Base-by-base conservation (phyloP, 805 yeast species). In the Sugiyamaella lignohabitans region DNA sequence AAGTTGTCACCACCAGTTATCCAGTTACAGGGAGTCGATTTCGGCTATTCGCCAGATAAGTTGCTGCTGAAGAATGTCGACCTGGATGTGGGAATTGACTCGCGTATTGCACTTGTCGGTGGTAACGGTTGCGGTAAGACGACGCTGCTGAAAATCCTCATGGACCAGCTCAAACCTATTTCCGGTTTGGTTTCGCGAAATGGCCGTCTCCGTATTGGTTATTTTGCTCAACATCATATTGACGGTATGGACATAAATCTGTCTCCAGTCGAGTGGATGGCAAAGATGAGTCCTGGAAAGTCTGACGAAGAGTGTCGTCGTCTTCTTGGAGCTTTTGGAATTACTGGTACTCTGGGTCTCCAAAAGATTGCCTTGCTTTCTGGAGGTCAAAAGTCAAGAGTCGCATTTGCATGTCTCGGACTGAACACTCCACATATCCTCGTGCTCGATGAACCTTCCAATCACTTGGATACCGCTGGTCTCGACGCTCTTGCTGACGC, bases 111-210 rank as follows among this genome's bases (percentile, higher is more conserved):
- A 63, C 98, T 93, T 71, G 91, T 93, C 78, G 98, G 98, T 75
- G 98, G 98, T 74, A 93, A 93, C 76, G 98, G 98, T 87, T 98
- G 98, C 69, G 98, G 98, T 84, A 93, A 93, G 76, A 91, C 98
- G 58, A 93, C 98, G 64, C 82, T 93, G 76, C 89, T 93, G 73
- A 93, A 93, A 71, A 97, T 93, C 54, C 84, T 93, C 76, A 93
- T 98, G 60, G 98, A 98, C 86, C 98, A 93, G 80, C 84, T 93
- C 68, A 78, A 93, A 71, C 98, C 98, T 78, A 93, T 98, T 59
- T 65, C 65, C 46, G 98, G 98, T 88, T 98, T 93, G 73, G 98
- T 93, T 67, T 93, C 93, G 84, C 95, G 89, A 52, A 98, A 93
- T 80, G 98, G 91, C 80, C 93, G 93, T 77, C 85, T 95, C 80